Conservation (phyloP, 2,329 filamentous ascomycete species). For the Chaetomium olivaceum region DNA sequence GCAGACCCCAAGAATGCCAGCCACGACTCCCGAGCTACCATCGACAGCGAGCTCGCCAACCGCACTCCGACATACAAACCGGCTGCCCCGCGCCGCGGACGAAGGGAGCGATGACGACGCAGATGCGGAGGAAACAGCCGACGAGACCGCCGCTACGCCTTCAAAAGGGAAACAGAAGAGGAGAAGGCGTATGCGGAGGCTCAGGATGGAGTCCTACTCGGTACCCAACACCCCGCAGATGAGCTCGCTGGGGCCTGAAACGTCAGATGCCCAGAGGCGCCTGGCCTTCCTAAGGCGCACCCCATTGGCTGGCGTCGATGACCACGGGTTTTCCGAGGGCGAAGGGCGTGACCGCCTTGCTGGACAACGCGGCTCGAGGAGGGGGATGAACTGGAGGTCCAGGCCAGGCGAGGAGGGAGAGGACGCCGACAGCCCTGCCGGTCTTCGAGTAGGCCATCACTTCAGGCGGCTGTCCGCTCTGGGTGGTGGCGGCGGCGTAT, state of each 20-base stretch:
- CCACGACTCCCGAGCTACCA: constrained; percentile 36
- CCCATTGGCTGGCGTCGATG: constrained; percentile 64
- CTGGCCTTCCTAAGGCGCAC: constrained; percentile 63
- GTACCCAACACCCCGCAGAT: constrained; percentile 65
- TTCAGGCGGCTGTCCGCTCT: constrained; percentile 67
- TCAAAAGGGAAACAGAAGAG: constrained; percentile 59
- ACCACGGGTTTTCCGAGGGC: constrained; percentile 70
- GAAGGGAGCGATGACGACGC: constrained; percentile 71
- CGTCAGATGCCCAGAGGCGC: constrained; percentile 45
- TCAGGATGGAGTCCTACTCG: constrained; percentile 57
- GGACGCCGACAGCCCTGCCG: constrained; percentile 54
- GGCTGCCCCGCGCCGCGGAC: constrained; percentile 44
- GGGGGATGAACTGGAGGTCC: constrained; percentile 58
- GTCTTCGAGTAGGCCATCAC: constrained; percentile 64
- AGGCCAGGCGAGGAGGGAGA: constrained; percentile 52
- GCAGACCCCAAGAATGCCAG: constrained; percentile 31
- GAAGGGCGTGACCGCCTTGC: constrained; percentile 67
- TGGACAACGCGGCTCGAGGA: constrained; percentile 57
- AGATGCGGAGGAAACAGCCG: constrained; percentile 83
- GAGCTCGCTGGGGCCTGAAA: constrained; percentile 45
- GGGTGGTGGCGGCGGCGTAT: constrained; percentile 59
- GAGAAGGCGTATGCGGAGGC: constrained; percentile 59
- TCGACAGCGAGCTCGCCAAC: constrained; percentile 53
- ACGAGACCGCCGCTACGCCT: constrained; percentile 60
- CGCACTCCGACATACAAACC: constrained; percentile 42